Percentiles rank a stretch among this genome's conserved stretches.
These are phyloP conservation scores for Alternaria metachromatica DNA, from an alignment of 2,329 filamentous ascomycete species.

Conservation along the genomic window DNA sequence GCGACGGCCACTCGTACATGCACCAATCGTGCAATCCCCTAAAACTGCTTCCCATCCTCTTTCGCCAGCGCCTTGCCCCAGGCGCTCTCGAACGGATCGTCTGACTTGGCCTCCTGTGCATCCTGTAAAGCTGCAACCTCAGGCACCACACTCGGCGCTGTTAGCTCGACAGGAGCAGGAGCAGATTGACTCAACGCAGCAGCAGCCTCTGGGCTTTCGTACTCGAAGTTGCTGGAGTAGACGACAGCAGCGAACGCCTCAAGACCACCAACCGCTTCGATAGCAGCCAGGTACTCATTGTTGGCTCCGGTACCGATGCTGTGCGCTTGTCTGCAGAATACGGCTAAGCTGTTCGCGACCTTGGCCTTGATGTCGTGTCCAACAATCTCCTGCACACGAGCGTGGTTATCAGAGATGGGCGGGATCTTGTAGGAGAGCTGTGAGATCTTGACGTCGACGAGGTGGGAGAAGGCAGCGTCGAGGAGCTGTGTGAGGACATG, in stretches of 20 bases:
- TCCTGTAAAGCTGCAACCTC: constrained; percentile 62
- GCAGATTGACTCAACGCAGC: constrained; percentile 9
- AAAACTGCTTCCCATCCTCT: constrained; percentile 45
- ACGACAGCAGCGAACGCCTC: constrained; percentile 87
- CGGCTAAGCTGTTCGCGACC: constrained; percentile 87
- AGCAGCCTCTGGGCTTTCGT: constrained; percentile 52
- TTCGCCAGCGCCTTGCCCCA: constrained; percentile 70
- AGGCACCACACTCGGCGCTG: constrained; percentile 48
- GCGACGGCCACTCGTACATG: background rate
- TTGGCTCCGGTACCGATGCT: constrained; percentile 72
- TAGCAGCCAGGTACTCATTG: constrained; percentile 64
- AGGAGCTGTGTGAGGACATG: constrained; percentile 86
- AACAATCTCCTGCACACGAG: constrained; percentile 60
- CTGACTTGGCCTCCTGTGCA: constrained; percentile 48
- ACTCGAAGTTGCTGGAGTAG: constrained; percentile 80
- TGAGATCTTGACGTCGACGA: constrained; percentile 83
- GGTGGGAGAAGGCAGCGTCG: constrained; percentile 82
- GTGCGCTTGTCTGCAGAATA: constrained; percentile 90
- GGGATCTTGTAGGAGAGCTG: constrained; percentile 76
- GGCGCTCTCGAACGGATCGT: constrained; percentile 69
- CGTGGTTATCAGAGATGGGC: constrained; percentile 48
- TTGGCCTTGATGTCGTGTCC: constrained; percentile 66
- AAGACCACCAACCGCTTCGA: constrained; percentile 77
- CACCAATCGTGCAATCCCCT: constrained; percentile 7
- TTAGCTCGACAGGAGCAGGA: constrained; percentile 58